Evolutionary conservation across 75 land plant species (phyloP).

Genomic region (Isoetes taiwanensis): DNA sequence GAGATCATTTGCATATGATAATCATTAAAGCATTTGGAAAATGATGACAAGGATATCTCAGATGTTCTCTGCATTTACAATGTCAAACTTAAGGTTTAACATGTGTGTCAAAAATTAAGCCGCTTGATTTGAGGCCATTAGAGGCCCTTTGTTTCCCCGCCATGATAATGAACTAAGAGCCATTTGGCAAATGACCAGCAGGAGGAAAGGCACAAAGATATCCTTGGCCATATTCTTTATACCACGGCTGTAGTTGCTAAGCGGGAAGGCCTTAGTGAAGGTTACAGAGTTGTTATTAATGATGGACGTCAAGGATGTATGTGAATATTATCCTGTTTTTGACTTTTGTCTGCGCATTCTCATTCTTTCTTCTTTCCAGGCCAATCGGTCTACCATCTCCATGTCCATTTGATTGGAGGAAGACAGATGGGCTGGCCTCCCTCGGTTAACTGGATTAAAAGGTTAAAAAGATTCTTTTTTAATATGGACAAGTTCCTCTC

Average conservation of each 20-base stretch:
- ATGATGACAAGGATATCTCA: neutral
- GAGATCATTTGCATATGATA: neutral
- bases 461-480: too few relatives aligned
- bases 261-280: conserved; percentile 69
- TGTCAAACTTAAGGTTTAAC: neutral
- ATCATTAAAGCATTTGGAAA: too few relatives aligned
- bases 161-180: too few relatives aligned
- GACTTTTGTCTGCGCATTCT: too few relatives aligned
- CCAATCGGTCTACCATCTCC: conserved; percentile 82
- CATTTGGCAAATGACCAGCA: conserved; percentile 48
- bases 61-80: neutral
- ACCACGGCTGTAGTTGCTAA: conserved; percentile 65
- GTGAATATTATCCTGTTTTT: too few relatives aligned
- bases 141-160: too few relatives aligned
- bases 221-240: conserved; percentile 73
- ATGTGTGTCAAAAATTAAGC: too few relatives aligned
- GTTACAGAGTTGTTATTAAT: conserved; percentile 70
- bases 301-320: conserved; percentile 74
- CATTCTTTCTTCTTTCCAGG: conserved; percentile 33
- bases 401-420: conserved; percentile 75
- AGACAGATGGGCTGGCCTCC: conserved; percentile 94
- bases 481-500: too few relatives aligned
- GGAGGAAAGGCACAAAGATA: conserved; percentile 69
- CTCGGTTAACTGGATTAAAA: too few relatives aligned
- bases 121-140: too few relatives aligned